Percentiles rank a stretch among this genome's conserved stretches.
Evolutionary conservation across 2,329 filamentous ascomycete species (phyloP).

Genomic region (Didymella keratinophila): DNA sequence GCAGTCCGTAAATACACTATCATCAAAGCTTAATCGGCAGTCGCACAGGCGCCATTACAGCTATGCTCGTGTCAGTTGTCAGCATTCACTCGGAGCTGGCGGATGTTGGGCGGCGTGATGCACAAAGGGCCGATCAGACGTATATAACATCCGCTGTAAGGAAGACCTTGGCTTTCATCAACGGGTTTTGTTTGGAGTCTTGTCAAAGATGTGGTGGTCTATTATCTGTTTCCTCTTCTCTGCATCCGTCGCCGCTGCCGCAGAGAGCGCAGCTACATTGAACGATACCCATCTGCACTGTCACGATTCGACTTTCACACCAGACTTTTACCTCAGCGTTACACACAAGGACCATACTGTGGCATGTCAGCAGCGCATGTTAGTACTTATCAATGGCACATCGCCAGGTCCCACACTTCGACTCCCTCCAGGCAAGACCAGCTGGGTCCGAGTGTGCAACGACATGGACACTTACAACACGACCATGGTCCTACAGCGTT

Average conservation of each 20-base stretch:
- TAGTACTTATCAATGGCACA: conserved; percentile 62
- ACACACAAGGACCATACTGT: conserved; percentile 54
- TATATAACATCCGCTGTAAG: conserved; percentile 3
- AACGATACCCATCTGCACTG: conserved; percentile 4
- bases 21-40: background rate
- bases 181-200: background rate
- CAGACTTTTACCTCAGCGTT: conserved; percentile 59
- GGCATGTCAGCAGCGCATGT: conserved; percentile 58
- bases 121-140: conserved; percentile 8
- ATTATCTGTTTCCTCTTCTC: background rate
- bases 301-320: conserved; percentile 43
- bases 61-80: conserved; percentile 5
- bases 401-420: conserved; percentile 61
- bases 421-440: conserved; percentile 56
- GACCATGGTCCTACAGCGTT: conserved; percentile 59
- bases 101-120: background rate
- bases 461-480: conserved; percentile 61
- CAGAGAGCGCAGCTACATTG: background rate
- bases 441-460: conserved; percentile 68
- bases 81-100: conserved; percentile 2
- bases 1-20: too few relatives aligned
- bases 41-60: background rate
- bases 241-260: background rate
- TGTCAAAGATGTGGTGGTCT: background rate
- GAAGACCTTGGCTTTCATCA: background rate